These are phyloP conservation scores for Capronia epimyces DNA, from an alignment of 2,329 filamentous ascomycete species.

Conservation along the genomic window DNA sequence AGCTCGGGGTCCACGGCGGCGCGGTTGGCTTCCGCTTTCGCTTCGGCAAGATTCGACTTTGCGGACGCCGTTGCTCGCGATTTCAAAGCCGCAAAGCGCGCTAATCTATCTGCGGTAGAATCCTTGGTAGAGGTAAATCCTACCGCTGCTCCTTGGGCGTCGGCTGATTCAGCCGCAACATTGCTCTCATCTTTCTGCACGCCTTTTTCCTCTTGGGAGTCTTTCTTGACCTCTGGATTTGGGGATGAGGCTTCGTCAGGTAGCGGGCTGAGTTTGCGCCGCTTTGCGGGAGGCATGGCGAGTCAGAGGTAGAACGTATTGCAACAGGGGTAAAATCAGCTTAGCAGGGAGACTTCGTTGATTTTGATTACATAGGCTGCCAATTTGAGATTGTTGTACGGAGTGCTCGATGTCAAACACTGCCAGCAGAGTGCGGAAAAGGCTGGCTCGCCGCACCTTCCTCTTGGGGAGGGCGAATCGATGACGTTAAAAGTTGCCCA, in stretches of 20 bases:
- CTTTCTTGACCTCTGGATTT: background rate
- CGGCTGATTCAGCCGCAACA: background rate
- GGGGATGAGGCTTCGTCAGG: conserved; percentile 7
- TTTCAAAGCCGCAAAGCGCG: conserved; percentile 29
- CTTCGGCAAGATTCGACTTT: conserved; percentile 74
- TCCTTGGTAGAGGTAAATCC: background rate
- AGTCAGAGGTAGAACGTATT: background rate
- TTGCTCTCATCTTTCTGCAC: background rate
- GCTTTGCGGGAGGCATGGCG: conserved; percentile 21
- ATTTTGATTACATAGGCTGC: too few relatives aligned
- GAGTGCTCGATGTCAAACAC: background rate
- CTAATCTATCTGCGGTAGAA: conserved; percentile 23
- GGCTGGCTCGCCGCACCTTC: conserved; percentile 19
- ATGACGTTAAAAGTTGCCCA: conserved; percentile 19
- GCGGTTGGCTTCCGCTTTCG: conserved; percentile 74
- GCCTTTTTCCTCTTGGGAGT: background rate
- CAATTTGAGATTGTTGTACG: background rate
- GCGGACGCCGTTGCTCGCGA: conserved; percentile 44
- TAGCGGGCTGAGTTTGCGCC: conserved; percentile 19
- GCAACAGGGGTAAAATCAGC: too few relatives aligned
- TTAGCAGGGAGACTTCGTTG: too few relatives aligned
- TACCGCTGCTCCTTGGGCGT: background rate
- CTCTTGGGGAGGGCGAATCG: background rate
- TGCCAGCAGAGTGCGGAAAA: background rate
- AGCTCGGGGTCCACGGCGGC: conserved; percentile 70